phyloP scores from a whole-genome alignment of 1,139 yeast species.

The Sporopachydermia cereana region DNA sequence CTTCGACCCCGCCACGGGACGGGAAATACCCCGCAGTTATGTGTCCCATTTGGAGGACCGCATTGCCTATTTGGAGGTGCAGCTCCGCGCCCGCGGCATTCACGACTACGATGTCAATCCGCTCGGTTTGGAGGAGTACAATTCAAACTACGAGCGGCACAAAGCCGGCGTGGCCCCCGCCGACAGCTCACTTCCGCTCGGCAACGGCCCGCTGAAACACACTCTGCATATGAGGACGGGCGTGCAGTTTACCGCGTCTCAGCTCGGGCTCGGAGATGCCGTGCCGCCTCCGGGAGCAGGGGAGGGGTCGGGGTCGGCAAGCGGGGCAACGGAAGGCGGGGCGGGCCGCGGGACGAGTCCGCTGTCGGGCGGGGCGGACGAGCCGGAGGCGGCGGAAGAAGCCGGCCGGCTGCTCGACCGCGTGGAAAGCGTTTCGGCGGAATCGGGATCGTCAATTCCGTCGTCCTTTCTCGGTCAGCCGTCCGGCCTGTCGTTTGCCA shows the following conservation, averaged over 20 bases:
- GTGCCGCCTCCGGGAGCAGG: neutral
- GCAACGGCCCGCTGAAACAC: conserved; percentile 3
- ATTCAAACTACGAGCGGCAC: neutral
- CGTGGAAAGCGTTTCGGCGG: neutral
- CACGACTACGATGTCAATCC: conserved; percentile 4
- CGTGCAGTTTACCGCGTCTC: conserved; percentile 3
- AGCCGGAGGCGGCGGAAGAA: neutral
- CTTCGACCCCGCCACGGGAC: conserved; percentile 76
- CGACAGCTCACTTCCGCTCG: neutral
- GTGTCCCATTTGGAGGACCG: conserved; percentile 62
- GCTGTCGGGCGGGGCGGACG: too few relatives aligned
- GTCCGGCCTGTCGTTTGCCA: conserved; percentile 61
- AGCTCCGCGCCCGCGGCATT: conserved; percentile 35
- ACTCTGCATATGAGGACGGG: neutral
- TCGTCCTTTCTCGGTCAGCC: conserved; percentile 39
- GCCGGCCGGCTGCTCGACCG: neutral
- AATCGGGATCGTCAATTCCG: conserved; percentile 19
- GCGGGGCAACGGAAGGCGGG: neutral
- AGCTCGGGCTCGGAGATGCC: conserved; percentile 1
- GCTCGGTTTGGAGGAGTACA: neutral
- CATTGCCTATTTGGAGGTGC: conserved; percentile 41
- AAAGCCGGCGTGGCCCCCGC: neutral
- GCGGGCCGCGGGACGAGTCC: neutral
- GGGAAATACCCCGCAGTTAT: conserved; percentile 77
- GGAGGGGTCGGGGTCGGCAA: neutral